Conservation (phyloP, 2,329 filamentous ascomycete genomes). For the Sarocladium brachiariae region DNA sequence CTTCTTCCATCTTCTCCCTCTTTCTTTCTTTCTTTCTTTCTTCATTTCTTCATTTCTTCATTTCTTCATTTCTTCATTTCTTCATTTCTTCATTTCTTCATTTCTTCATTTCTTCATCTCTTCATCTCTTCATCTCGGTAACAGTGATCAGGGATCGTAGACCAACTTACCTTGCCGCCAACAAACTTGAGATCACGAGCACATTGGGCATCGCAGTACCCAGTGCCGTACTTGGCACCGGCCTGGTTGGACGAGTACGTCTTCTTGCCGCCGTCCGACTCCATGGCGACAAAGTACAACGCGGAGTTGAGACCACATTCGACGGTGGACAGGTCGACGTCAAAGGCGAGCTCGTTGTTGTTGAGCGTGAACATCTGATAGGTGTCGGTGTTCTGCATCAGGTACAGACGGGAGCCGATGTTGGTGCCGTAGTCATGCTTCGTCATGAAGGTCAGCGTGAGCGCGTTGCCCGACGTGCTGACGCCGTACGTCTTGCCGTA, state of each 20-base stretch:
- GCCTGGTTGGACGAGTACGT: constrained; percentile 38
- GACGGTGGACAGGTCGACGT: constrained; percentile 57
- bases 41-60: too few relatives aligned
- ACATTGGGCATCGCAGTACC: constrained; percentile 44
- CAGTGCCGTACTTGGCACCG: constrained; percentile 48
- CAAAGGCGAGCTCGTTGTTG: constrained; percentile 59
- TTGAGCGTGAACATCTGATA: constrained; percentile 56
- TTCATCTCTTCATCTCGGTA: too few relatives aligned
- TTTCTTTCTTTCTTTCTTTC: too few relatives aligned
- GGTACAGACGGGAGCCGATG: constrained; percentile 46
- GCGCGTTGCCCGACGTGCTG: constrained; percentile 34
- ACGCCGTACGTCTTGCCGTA: constrained; percentile 40
- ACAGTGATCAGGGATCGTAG: not conserved
- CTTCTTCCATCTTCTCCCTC: too few relatives aligned
- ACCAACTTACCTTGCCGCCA: constrained; percentile 27
- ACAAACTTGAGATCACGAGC: constrained; percentile 43
- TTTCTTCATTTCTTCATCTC: too few relatives aligned
- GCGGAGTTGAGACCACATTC: constrained; percentile 61
- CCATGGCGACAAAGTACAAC: constrained; percentile 53
- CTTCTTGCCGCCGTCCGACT: constrained; percentile 41
- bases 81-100: too few relatives aligned
- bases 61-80: too few relatives aligned
- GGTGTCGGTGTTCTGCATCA: constrained; percentile 46
- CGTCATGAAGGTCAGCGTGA: constrained; percentile 46
- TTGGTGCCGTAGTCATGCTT: constrained; percentile 35